Base-by-base conservation (phyloP, 2,329 filamentous ascomycete species). In the Pseudocercospora fijiensis region DNA sequence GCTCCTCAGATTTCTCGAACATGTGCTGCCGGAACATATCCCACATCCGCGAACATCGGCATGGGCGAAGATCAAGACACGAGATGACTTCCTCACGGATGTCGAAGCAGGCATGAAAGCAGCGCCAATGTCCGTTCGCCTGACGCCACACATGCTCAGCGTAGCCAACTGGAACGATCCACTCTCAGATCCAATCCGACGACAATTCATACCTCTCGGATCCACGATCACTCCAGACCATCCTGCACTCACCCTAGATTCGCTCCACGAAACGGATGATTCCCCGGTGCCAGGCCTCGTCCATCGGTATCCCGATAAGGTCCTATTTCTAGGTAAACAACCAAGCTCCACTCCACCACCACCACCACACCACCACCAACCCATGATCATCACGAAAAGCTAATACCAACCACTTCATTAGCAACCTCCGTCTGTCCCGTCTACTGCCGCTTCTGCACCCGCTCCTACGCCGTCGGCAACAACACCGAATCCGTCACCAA, bases 281-380 rank as follows among this genome's bases (percentile, higher is more conserved):
- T 84, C 81, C 6, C 83, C 84, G 0, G 84, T 87, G 1, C 76
- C 79, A 16, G 85, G 84, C 0, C 73, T 88, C 2, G 84, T 88
- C 2, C 86, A 88, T 72, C 80, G 86, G n/a, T 89, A 89, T 71
- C 82, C 82, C 0, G 85, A 88, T 64, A 87, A 86, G 73, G 86
- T 83, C 1, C 74, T 89, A 5, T 87, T 89, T 60, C 76, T 88
- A 28, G 81, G 85, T 87, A 75, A 73, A 80, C 69, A 27, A 43
- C 24, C 41, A 26, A 37, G 16, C 30, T 37, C 51, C 51, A 20
- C 3, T 3, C 18, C 5, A 52, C 57, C 45, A 30, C 10, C 51
- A 26, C n/a, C n/a, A 9, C 51, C 51, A 20, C 3, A 5, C 18
- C 5, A 52, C 57, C 45, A 30, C 10, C 51, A 26, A 53, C 11